A percentile compares a stretch with the other conserved stretches of the same genome.
Conservation (phyloP, 805 yeast genomes). For the Tetrapisispora namnaoensis region DNA sequence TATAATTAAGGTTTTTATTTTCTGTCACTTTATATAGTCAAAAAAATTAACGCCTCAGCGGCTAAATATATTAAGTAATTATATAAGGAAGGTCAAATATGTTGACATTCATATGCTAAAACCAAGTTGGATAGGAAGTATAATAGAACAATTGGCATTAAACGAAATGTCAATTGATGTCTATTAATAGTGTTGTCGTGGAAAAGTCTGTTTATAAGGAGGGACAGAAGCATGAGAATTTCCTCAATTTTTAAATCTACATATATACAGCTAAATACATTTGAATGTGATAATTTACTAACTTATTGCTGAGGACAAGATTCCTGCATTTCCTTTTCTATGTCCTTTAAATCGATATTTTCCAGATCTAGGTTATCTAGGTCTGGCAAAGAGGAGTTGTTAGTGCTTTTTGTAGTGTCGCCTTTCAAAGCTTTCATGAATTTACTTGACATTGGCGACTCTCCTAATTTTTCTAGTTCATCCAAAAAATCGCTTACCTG, state of each 20-base stretch:
- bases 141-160: no score
- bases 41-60: background rate
- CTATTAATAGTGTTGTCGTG: no score
- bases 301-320: constrained; percentile 24
- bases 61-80: background rate
- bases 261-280: background rate
- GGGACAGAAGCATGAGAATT: no score
- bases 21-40: background rate
- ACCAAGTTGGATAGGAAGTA: no score
- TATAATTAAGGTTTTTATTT: no score
- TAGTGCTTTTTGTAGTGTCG: constrained; percentile 14
- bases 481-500: constrained; percentile 22
- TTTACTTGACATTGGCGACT: constrained; percentile 18
- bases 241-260: no score
- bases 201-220: no score
- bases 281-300: no score
- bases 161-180: no score
- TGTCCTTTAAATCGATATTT: constrained; percentile 14
- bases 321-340: constrained; percentile 25
- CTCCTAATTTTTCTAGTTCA: constrained; percentile 25
- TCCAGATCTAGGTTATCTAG: constrained; percentile 20
- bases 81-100: background rate
- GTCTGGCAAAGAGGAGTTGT: constrained; percentile 14
- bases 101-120: no score
- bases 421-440: constrained; percentile 3